phyloP scores from a whole-genome alignment of 345 rosid genomes.

The Acer negundo region DNA sequence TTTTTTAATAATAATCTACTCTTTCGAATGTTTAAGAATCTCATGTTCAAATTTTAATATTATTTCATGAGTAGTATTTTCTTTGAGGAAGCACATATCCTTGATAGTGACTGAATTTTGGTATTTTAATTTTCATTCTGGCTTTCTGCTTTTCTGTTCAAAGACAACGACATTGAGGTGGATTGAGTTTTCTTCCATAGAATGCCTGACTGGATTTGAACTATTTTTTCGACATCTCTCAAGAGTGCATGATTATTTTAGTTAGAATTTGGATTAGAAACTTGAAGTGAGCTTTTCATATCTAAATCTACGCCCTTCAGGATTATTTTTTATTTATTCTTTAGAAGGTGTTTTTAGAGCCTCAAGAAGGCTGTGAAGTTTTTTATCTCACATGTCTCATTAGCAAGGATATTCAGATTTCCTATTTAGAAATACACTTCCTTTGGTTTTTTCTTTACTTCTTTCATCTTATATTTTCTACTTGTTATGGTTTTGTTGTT shows the following conservation, averaged over 20 bases:
- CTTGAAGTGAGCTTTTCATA: background rate
- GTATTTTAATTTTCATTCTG: background rate
- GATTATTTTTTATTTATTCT: background rate
- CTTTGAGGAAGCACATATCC: constrained; percentile 2
- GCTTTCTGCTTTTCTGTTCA: background rate
- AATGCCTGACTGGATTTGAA: background rate
- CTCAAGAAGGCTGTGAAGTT: background rate
- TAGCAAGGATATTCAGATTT: background rate
- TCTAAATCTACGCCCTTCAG: background rate
- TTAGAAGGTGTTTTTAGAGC: background rate
- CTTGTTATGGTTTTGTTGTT: background rate
- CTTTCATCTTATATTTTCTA: background rate
- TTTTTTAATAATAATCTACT: background rate
- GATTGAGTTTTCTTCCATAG: background rate
- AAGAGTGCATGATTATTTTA: background rate
- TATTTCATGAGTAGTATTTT: background rate
- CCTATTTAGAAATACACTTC: background rate
- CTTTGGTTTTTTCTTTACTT: background rate
- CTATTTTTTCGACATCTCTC: background rate
- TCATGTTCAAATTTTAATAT: background rate
- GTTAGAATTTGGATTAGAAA: background rate
- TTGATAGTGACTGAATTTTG: background rate
- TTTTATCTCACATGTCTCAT: background rate
- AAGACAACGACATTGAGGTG: background rate
- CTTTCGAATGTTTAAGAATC: background rate